phyloP scores from a whole-genome alignment of 345 rosid genomes.

The Carallia brachiata region DNA sequence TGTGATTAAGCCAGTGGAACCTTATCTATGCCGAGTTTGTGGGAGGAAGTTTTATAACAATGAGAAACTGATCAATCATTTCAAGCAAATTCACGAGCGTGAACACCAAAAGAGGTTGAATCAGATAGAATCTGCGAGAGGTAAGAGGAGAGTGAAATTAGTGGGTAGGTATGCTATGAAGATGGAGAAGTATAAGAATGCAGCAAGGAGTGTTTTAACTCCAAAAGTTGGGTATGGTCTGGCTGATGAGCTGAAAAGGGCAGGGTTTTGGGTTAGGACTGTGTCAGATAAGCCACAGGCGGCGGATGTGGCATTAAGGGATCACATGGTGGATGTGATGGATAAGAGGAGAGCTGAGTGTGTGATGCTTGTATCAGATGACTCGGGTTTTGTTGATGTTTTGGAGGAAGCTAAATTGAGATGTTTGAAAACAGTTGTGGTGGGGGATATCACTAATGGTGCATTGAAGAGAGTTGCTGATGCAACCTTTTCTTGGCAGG shows the following conservation, averaged over 20 bases:
- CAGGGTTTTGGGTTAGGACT: constrained; percentile 64
- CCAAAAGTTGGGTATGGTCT: constrained; percentile 72
- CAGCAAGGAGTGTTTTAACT: constrained; percentile 48
- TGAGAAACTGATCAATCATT: constrained; percentile 70
- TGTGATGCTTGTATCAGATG: constrained; percentile 80
- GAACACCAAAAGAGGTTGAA: constrained; percentile 76
- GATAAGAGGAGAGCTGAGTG: constrained; percentile 70
- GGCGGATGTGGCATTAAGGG: constrained; percentile 64
- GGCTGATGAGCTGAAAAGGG: constrained; percentile 69
- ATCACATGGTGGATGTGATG: constrained; percentile 71
- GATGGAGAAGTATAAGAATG: constrained; percentile 75
- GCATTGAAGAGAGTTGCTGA: constrained; percentile 74
- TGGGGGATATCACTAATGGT: constrained; percentile 68
- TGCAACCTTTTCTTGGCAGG: constrained; percentile 76
- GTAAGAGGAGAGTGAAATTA: constrained; percentile 68
- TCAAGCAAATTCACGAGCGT: constrained; percentile 75
- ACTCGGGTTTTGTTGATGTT: constrained; percentile 65
- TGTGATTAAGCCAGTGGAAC: constrained; percentile 50
- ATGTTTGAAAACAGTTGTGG: constrained; percentile 76
- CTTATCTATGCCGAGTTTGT: constrained; percentile 67
- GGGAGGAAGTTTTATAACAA: constrained; percentile 68
- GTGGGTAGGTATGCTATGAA: constrained; percentile 72
- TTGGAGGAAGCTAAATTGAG: constrained; percentile 68
- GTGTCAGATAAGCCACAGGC: constrained; percentile 77
- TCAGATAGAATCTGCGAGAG: constrained; percentile 78